Base-by-base conservation (phyloP, 2,329 filamentous ascomycete genomes). In the Talaromyces islandicus region DNA sequence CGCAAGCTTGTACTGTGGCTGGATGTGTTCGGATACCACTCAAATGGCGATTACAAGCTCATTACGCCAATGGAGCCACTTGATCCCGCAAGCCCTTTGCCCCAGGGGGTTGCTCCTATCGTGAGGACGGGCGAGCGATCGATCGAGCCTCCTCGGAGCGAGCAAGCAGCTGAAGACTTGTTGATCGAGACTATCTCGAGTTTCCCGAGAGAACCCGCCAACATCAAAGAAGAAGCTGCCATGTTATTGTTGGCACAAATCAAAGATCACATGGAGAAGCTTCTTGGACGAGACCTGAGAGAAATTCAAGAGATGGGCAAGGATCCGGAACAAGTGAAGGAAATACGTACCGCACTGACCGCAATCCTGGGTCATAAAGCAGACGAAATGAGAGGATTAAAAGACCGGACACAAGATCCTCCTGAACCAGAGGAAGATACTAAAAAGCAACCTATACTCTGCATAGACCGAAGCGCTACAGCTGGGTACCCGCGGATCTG, bases 1-100 rank as follows among this genome's bases (percentile, higher is more conserved):
- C 77, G 84, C 43, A 88, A 88, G 67, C 77, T 87, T 65, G 83
- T 86, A 66, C 77, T 88, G 2, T 88, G 85, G 85, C 73, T 87
- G 41, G 83, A 85, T 69, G 75, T 88, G 1, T 88, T 88, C 65
- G 85, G 86, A 56, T 83, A 82, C 63, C 78, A 82, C 56, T 77
- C 76, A 3, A 77, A 75, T 12, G 75, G 74, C 9, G 76, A 78
- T 63, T 75, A 77, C 17, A 78, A 77, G 62, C 76, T 77, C 54
- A 77, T 78, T 25, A 74, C 75, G 50, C 75, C 76, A 21, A 74
- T 71, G 58, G 75, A 77, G 38, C 75, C 77, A 7, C 65, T 78
- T 54, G 77, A 78, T 55, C 70, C 71, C 52, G 66, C 69, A 4
- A 70, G 66, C 55, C 66, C 69, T 58, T 65, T 70, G 5, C 65